Base-by-base conservation (phyloP, 176 grass and related monocot species). In the Luzula sylvatica region DNA sequence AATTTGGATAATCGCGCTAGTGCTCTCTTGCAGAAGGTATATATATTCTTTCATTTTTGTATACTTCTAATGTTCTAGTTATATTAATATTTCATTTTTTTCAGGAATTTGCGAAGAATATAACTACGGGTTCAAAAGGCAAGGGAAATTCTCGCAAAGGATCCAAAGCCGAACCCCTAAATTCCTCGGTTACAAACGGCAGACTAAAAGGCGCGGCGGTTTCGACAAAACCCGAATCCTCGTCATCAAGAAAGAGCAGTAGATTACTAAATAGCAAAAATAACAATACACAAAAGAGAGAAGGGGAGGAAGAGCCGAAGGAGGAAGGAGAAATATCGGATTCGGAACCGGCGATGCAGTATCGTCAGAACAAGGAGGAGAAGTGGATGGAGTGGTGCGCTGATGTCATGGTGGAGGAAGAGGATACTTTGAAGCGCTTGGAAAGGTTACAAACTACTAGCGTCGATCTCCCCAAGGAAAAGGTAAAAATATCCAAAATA, bases 271-370 rank as follows among this genome's bases (percentile, higher is more conserved):
- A 72, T n/a, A 56, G 75, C 73, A 20, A 79, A 77, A 26, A 9
- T 9, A 32, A 75, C 62, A 74, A n/a, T n/a, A n/a, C 30, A 9
- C 30, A 35, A 2, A 35, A 35, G 30, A 35, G n/a, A n/a, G 60
- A 67, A 39, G 81, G 76, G 49, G 85, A 98, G 72, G 60, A 74
- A 51, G 85, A 98, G 64, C 81, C 79, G 52, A 98, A 87, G 71
- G 92, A 98, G 74, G 92, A 98, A 78, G 92, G 92, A 66, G 92
- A 98, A 79, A 98, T 98, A 73, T 98, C 92, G 43, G 92, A 98
- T 56, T 84, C 81, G 21, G 92, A 96, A 65, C 85, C 76, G 2
- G 75, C 89, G 49, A 79, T 63, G 26, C 88, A 68, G 57, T 82
- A 86, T 65, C 81, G 78, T 50, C 65, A 82, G 26, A 69, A 90